Conservation (phyloP, 2,329 filamentous ascomycete genomes). For the Ophiosphaerella narmari region DNA sequence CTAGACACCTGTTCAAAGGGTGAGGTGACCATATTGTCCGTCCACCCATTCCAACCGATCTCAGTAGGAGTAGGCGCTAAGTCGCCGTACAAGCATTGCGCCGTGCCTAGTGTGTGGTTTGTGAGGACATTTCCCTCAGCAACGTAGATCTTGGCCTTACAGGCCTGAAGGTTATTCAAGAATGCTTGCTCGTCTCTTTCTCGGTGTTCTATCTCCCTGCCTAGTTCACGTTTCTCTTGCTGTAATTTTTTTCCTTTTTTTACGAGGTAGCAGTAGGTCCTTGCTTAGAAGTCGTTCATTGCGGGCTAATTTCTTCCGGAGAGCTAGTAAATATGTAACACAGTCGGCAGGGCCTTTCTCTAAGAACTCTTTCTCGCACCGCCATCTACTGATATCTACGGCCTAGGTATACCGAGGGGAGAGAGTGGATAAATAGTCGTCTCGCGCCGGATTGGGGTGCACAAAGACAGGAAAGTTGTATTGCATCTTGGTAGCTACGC, state of each 20-base stretch:
- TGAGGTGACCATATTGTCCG: slow-evolving; percentile 25
- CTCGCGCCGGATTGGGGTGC: no score
- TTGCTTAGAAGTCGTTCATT: slow-evolving; percentile 25
- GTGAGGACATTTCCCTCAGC: slow-evolving; percentile 24
- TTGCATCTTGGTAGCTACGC: no score
- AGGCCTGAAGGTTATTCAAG: slow-evolving; percentile 38
- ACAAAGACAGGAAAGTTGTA: no score
- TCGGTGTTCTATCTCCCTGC: slow-evolving; percentile 38
- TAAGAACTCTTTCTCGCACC: slow-evolving; percentile 29
- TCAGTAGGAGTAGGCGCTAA: slow-evolving; percentile 25
- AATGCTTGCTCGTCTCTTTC: slow-evolving; percentile 38
- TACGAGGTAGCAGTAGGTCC: slow-evolving; percentile 15
- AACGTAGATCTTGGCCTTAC: slow-evolving; percentile 36
- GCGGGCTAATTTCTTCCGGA: slow-evolving; percentile 37
- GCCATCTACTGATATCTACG: slow-evolving; percentile 16
- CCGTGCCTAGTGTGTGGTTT: slow-evolving; percentile 18
- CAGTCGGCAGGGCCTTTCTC: slow-evolving; percentile 38
- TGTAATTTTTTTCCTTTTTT: slow-evolving; percentile 39
- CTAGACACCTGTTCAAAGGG: slow-evolving; percentile 25
- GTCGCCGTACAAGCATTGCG: slow-evolving; percentile 16
- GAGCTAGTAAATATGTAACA: slow-evolving; percentile 35
- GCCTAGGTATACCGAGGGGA: neutral
- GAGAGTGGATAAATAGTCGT: no score
- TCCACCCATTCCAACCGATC: slow-evolving; percentile 39
- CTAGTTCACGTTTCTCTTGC: slow-evolving; percentile 32